Percentiles rank a stretch among this genome's conserved stretches.
phyloP scores from a whole-genome alignment of 768 basidiomycete genomes.

The Tremella yokohamensis region DNA sequence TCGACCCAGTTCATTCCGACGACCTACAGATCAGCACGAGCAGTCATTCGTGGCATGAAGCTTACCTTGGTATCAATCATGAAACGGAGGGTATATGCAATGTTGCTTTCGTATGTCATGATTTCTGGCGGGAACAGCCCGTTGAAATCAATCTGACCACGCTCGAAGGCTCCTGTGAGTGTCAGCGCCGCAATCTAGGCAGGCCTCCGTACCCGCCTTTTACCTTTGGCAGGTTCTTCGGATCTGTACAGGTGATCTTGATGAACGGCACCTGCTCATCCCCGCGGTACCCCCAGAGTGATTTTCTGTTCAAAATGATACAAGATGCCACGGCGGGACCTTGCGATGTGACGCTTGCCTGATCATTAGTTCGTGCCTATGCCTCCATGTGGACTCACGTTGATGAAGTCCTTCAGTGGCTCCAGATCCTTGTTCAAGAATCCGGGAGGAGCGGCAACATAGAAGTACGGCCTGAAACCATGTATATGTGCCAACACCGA shows the following conservation, averaged over 20 bases:
- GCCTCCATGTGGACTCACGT: constrained; percentile 57
- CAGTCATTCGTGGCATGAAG: background rate
- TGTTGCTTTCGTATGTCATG: constrained; percentile 88
- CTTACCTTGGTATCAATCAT: constrained; percentile 94
- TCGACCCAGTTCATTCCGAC: constrained; percentile 99
- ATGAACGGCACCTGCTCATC: constrained; percentile 76
- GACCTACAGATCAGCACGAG: constrained; percentile 57
- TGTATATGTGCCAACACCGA: constrained; percentile 81
- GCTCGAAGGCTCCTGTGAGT: constrained; percentile 60
- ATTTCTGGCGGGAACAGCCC: constrained; percentile 59
- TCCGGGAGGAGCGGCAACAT: constrained; percentile 78
- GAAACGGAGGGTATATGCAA: constrained; percentile 82
- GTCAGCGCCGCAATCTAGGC: constrained; percentile 12
- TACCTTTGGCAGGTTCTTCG: constrained; percentile 75
- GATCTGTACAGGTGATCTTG: constrained; percentile 72
- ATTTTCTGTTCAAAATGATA: constrained; percentile 64
- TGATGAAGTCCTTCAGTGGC: constrained; percentile 66
- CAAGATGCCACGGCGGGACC: constrained; percentile 34
- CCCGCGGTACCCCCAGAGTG: constrained; percentile 83
- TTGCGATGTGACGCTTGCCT: constrained; percentile 22
- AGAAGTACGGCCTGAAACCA: constrained; percentile 89
- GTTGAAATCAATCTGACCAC: constrained; percentile 66
- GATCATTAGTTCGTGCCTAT: background rate
- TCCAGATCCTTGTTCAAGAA: constrained; percentile 66
- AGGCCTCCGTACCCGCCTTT: constrained; percentile 60